Conservation (phyloP, 2,329 filamentous ascomycete species). For the Sarocladiaceae sp. region DNA sequence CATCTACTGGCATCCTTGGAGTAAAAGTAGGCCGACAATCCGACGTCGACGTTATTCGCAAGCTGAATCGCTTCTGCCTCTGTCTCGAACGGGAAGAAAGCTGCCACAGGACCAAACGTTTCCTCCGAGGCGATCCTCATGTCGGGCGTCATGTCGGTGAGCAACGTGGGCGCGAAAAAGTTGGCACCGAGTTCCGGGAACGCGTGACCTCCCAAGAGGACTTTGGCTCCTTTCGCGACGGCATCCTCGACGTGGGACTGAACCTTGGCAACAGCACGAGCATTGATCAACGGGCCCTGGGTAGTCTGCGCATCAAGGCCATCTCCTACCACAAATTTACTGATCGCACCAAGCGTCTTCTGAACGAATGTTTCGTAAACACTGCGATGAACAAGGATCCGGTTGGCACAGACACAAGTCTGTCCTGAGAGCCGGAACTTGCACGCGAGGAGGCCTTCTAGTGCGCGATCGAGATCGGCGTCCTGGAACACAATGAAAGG, state of each 20-base stretch:
- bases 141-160: conserved; percentile 58
- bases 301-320: conserved; percentile 49
- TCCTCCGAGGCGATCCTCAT: conserved; percentile 66
- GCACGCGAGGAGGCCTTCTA: conserved; percentile 71
- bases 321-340: conserved; percentile 67
- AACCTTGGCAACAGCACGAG: conserved; percentile 48
- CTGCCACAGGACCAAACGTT: conserved; percentile 70
- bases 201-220: conserved; percentile 56
- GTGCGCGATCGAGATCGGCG: conserved; percentile 77
- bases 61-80: conserved; percentile 64
- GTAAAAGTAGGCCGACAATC: conserved; percentile 71
- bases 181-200: conserved; percentile 56
- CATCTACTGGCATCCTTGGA: conserved; percentile 36
- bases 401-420: conserved; percentile 87
- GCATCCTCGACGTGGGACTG: conserved; percentile 60
- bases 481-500: conserved; percentile 97
- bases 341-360: conserved; percentile 40
- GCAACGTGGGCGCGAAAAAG: conserved; percentile 67
- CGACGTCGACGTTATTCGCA: conserved; percentile 64
- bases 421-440: conserved; percentile 94
- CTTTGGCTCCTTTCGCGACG: conserved; percentile 52
- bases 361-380: conserved; percentile 68
- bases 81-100: conserved; percentile 62
- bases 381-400: conserved; percentile 70
- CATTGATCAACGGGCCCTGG: conserved; percentile 60